Evolutionary conservation across 345 rosid genomes (phyloP), one percentile per base, ranked within the genome.

Genomic region (Hypericum androsaemum): DNA sequence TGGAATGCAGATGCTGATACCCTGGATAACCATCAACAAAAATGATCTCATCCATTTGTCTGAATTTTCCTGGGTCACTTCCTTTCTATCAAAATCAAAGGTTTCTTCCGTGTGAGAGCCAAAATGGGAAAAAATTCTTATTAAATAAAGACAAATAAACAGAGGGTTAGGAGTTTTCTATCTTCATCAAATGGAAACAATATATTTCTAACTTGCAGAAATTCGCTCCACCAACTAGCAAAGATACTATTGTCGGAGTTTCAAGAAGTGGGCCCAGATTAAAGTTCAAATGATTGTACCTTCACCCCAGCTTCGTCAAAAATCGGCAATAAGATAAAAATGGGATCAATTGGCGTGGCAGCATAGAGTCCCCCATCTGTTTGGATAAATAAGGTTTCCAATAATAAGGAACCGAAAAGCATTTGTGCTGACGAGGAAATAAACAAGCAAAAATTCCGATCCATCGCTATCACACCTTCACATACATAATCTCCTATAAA

Each of bases 271-370:
- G 14, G 7, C 8, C 22, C 3, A 44, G 49, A 46, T 46, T 13
- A 39, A 7, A 41, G 14, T 44, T 37, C 62, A 57, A 40, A 40
- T 22, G 2, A 65, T 10, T 45, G 36, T 52, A 84, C 98, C 94
- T 78, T 87, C 96, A 90, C 79, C 72, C 94, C 71, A 51, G 89
- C 95, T 70, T 90, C 83, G 51, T 87, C 86, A 8, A 87, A 90
- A 50, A 81, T 57, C 43, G 95, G 94, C 73, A 84, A 68, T 68
- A 90, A 43, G 53, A 82, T 71, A 74, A 90, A 87, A 64, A 90
- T 82, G 32, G 92, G 95, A 68, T 90, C 97, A 59, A 86, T 75
- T 7, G 89, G 80, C 53, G 88, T 82, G 57, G 95, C 95, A 66
- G 70, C 66, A 68, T 82, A 81, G 37, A 77, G 54, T 73, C 89